phyloP scores from a whole-genome alignment of 768 basidiomycete species.

The Leucogyrophana mollusca region DNA sequence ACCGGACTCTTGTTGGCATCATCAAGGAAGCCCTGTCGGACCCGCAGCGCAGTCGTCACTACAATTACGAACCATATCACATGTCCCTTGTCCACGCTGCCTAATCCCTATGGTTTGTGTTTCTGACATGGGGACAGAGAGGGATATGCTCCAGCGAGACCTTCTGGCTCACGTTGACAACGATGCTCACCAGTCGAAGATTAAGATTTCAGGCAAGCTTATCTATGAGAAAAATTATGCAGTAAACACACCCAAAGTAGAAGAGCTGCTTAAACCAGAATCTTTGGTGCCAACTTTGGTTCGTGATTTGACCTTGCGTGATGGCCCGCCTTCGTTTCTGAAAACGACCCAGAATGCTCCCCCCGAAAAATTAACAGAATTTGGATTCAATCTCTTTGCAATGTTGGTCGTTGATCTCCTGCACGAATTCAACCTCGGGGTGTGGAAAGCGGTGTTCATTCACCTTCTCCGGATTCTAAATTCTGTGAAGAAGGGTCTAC shows the following conservation, averaged over 20 bases:
- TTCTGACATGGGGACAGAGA: constrained; percentile 16
- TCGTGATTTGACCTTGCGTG: neutral
- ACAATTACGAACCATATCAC: constrained; percentile 20
- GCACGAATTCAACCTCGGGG: constrained; percentile 38
- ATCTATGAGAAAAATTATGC: constrained; percentile 26
- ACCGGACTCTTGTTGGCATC: constrained; percentile 11
- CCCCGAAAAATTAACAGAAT: constrained; percentile 14
- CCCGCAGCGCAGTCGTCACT: neutral
- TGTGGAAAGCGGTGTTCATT: constrained; percentile 33
- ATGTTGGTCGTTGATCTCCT: constrained; percentile 34
- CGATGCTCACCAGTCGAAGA: neutral
- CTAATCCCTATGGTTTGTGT: constrained; percentile 17
- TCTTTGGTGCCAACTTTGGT: constrained; percentile 33
- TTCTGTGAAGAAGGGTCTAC: constrained; percentile 7
- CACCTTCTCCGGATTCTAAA: constrained; percentile 36
- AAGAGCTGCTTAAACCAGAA: constrained; percentile 20
- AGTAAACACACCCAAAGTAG: constrained; percentile 25
- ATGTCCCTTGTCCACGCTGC: constrained; percentile 29
- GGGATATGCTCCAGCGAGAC: constrained; percentile 7
- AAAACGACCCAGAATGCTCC: constrained; percentile 33
- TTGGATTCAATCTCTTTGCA: constrained; percentile 22
- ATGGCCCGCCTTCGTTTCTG: neutral
- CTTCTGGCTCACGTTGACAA: constrained; percentile 11
- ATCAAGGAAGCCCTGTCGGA: constrained; percentile 13
- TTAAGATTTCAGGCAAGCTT: constrained; percentile 15